Conservation (phyloP, 2,329 filamentous ascomycete genomes). For the Alternaria sp. region DNA sequence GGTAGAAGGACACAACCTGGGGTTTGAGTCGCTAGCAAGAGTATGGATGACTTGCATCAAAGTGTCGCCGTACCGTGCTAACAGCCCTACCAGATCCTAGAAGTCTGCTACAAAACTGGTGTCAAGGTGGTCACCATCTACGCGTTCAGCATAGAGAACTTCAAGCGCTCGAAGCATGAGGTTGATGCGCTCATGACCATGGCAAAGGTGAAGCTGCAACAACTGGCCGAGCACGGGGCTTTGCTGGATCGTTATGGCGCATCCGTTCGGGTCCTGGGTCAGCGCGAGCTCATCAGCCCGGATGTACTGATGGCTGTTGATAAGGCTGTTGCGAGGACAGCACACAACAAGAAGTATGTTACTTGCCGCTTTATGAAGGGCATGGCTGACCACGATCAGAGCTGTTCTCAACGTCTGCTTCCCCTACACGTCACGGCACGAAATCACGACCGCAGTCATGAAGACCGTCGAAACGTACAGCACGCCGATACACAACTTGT, state of each 20-base stretch:
- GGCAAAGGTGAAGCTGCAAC: slow-evolving; percentile 91
- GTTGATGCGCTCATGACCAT: slow-evolving; percentile 98
- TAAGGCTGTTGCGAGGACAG: slow-evolving; percentile 84
- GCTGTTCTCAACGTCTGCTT: slow-evolving; percentile 93
- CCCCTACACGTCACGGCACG: slow-evolving; percentile 93
- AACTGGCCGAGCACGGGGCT: slow-evolving; percentile 91
- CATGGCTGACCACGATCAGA: slow-evolving; percentile 43
- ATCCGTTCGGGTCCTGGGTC: slow-evolving; percentile 82
- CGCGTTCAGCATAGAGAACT: slow-evolving; percentile 99
- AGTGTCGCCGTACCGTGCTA: slow-evolving; percentile 46
- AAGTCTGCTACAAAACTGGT: slow-evolving; percentile 97
- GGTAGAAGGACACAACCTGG: slow-evolving; percentile 92
- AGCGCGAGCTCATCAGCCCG: slow-evolving; percentile 80
- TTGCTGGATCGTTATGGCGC: slow-evolving; percentile 93
- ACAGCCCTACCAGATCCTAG: slow-evolving; percentile 70
- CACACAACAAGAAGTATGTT: slow-evolving; percentile 79
- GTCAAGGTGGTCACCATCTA: slow-evolving; percentile 98
- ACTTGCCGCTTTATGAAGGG: not conserved
- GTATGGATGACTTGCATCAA: slow-evolving; percentile 59
- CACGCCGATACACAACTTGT: slow-evolving; percentile 67
- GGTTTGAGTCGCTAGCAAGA: slow-evolving; percentile 91
- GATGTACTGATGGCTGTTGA: slow-evolving; percentile 92
- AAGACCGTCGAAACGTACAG: slow-evolving; percentile 88
- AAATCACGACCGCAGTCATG: slow-evolving; percentile 90
- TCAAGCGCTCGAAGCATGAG: slow-evolving; percentile 95